Evolutionary conservation across 164 flowering plant species (phyloP).

Genomic region (Aristolochia fimbriata): DNA sequence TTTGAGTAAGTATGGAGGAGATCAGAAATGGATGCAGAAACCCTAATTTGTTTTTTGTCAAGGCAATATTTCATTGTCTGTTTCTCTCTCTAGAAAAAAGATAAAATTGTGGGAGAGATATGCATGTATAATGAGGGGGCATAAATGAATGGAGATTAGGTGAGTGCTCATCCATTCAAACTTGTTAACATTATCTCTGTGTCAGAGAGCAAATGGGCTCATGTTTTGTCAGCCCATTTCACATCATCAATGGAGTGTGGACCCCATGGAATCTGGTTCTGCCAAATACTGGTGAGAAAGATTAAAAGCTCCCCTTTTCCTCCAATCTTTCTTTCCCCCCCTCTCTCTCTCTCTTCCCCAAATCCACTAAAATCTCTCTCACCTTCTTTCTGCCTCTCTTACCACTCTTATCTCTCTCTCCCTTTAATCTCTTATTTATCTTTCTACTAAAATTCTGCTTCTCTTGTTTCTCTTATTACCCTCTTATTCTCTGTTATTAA

Average conservation of each 20-base stretch:
- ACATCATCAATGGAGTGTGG: slow-evolving; percentile 1
- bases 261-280: slow-evolving; percentile 17
- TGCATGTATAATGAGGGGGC: not conserved
- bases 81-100: too few relatives aligned
- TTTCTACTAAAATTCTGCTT: too few relatives aligned
- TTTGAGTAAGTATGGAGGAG: not conserved
- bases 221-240: slow-evolving; percentile 1
- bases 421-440: too few relatives aligned
- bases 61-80: too few relatives aligned
- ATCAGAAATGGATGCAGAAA: not conserved
- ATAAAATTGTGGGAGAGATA: too few relatives aligned
- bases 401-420: too few relatives aligned
- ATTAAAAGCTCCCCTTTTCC: slow-evolving; percentile 1
- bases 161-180: slow-evolving; percentile 14
- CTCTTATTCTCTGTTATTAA: too few relatives aligned
- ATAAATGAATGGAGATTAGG: slow-evolving; percentile 9
- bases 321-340: not conserved
- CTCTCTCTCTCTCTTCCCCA: not conserved
- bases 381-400: too few relatives aligned
- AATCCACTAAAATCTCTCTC: too few relatives aligned
- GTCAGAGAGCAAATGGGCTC: slow-evolving; percentile 6
- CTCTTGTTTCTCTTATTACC: too few relatives aligned
- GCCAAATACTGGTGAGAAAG: not conserved
- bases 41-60: not conserved
- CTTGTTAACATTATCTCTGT: slow-evolving; percentile 2